Conservation (phyloP, 495 filamentous ascomycete species). For the Xylaria castorea region DNA sequence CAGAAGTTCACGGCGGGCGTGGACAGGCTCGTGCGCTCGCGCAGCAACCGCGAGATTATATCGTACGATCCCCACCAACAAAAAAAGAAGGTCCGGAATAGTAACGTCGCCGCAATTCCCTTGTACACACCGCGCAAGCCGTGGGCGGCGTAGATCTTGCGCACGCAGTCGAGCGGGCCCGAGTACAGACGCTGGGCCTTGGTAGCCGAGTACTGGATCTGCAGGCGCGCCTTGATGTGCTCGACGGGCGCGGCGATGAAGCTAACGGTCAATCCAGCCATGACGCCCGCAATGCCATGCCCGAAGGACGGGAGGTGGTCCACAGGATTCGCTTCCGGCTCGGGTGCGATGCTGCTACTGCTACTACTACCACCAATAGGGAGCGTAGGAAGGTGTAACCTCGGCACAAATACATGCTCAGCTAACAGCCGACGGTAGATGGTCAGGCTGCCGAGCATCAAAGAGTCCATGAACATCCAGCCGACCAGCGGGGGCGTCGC, state of each 20-base stretch:
- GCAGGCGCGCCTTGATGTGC: slow-evolving; percentile 91
- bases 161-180: slow-evolving; percentile 83
- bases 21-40: slow-evolving; percentile 70
- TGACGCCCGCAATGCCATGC: slow-evolving; percentile 83
- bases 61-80: slow-evolving; percentile 98
- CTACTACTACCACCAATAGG: slow-evolving; percentile 27
- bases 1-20: slow-evolving; percentile 91
- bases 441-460: slow-evolving; percentile 92
- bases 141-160: slow-evolving; percentile 70
- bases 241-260: slow-evolving; percentile 95
- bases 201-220: slow-evolving; percentile 84
- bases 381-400: slow-evolving; percentile 52
- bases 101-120: slow-evolving; percentile 79
- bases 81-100: slow-evolving; percentile 95
- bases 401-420: slow-evolving; percentile 71
- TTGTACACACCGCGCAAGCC: slow-evolving; percentile 83
- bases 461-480: slow-evolving; percentile 98
- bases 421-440: slow-evolving; percentile 84
- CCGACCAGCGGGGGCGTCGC: slow-evolving; percentile 89
- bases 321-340: slow-evolving; percentile 29
- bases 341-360: slow-evolving; percentile 21
- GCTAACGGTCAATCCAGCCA: slow-evolving; percentile 88
- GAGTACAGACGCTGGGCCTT: slow-evolving; percentile 79
- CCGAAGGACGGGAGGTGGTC: slow-evolving; percentile 74
- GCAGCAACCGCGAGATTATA: slow-evolving; percentile 71